A percentile compares a stretch with the other conserved stretches of the same genome.
Conservation (phyloP, 2,329 filamentous ascomycete genomes). For the Sporothrix globosa region DNA sequence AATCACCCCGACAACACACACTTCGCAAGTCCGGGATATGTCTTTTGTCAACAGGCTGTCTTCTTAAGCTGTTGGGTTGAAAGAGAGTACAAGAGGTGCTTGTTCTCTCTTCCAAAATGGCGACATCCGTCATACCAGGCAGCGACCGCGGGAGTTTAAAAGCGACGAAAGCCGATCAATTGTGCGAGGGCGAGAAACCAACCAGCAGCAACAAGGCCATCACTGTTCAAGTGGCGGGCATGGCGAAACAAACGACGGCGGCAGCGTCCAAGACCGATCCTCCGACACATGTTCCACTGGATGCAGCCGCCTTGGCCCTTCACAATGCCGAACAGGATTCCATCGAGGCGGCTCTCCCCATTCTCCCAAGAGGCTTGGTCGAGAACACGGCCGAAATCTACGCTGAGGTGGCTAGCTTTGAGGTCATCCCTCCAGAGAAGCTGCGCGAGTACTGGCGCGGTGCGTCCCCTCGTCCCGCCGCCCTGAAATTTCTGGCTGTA, state of each 20-base stretch:
- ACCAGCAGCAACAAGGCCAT: not conserved
- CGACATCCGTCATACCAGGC: not conserved
- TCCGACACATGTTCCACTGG: not conserved
- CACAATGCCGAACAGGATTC: not conserved
- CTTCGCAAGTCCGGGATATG: not conserved
- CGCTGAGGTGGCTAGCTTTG: conserved; percentile 57
- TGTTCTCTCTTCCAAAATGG: not conserved
- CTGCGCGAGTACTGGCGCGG: conserved; percentile 62
- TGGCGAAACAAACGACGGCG: too few relatives aligned
- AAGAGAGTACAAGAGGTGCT: not conserved
- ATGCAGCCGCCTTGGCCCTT: not conserved
- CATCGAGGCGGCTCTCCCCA: conserved; percentile 43
- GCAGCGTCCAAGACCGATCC: not conserved
- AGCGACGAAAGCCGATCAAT: not conserved
- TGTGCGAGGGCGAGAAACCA: not conserved
- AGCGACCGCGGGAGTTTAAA: not conserved
- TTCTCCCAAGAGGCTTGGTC: conserved; percentile 62
- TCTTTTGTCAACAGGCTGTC: not conserved
- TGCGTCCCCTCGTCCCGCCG: conserved; percentile 39
- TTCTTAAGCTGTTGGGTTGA: not conserved
- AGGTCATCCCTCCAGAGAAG: conserved; percentile 55
- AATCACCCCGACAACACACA: not conserved
- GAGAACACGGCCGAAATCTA: conserved; percentile 58
- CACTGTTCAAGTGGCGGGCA: not conserved
- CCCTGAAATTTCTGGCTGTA: not conserved